phyloP scores from a whole-genome alignment of 2,329 filamentous ascomycete genomes.

The Fusarium sterilihyphosum region DNA sequence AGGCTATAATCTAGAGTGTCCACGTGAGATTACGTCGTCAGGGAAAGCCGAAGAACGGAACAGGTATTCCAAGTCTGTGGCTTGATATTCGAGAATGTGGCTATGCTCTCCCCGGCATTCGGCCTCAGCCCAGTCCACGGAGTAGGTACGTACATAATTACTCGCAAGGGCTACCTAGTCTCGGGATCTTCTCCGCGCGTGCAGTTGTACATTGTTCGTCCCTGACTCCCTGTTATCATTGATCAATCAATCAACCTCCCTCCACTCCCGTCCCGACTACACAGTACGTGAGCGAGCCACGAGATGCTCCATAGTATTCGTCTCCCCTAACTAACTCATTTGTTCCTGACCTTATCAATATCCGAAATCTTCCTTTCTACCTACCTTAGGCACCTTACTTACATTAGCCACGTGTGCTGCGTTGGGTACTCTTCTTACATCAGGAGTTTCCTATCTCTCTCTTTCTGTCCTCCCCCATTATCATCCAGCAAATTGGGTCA shows the following conservation, averaged over 20 bases:
- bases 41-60: slow-evolving; percentile 5
- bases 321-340: neutral
- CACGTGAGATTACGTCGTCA: slow-evolving; percentile 45
- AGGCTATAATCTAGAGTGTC: slow-evolving; percentile 27
- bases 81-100: neutral
- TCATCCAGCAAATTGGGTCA: slow-evolving; percentile 13
- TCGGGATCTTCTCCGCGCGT: slow-evolving; percentile 28
- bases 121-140: neutral
- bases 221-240: neutral
- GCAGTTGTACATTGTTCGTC: slow-evolving; percentile 8
- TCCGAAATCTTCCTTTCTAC: slow-evolving; percentile 1
- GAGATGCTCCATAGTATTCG: slow-evolving; percentile 21
- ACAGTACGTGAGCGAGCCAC: slow-evolving; percentile 5
- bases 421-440: neutral
- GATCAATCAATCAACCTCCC: neutral
- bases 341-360: slow-evolving; percentile 2
- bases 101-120: slow-evolving; percentile 5
- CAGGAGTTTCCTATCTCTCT: slow-evolving; percentile 17
- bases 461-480: neutral
- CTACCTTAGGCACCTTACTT: neutral
- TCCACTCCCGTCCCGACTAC: neutral
- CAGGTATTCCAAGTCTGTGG: neutral
- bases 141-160: neutral
- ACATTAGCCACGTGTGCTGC: slow-evolving; percentile 17
- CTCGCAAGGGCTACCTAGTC: slow-evolving; percentile 34